Conservation (phyloP, 2,329 filamentous ascomycete species). For the Fusarium decemcellulare region DNA sequence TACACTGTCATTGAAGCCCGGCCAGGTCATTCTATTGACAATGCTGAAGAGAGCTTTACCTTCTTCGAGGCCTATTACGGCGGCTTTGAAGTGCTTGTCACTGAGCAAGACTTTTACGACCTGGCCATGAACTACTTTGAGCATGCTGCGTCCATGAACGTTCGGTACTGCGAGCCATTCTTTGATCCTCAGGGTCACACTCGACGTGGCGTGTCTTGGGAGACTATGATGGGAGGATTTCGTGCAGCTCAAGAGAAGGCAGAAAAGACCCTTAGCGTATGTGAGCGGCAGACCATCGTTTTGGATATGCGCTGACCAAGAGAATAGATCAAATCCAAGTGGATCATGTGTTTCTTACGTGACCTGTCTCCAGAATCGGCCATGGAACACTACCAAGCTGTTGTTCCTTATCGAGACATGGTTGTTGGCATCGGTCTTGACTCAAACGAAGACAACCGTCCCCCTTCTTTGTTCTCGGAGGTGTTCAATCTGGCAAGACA, state of each 20-base stretch:
- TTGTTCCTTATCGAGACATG: slow-evolving; percentile 54
- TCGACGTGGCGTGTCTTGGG: slow-evolving; percentile 71
- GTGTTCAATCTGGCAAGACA: slow-evolving; percentile 52
- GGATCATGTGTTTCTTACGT: slow-evolving; percentile 80
- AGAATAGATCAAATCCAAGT: slow-evolving; percentile 56
- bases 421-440: slow-evolving; percentile 63
- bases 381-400: slow-evolving; percentile 67
- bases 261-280: slow-evolving; percentile 30
- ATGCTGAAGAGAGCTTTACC: slow-evolving; percentile 48
- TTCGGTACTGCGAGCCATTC: slow-evolving; percentile 81
- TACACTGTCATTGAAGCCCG: slow-evolving; percentile 46
- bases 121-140: slow-evolving; percentile 80
- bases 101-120: slow-evolving; percentile 76
- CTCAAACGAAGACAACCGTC: slow-evolving; percentile 61
- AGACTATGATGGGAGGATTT: slow-evolving; percentile 75
- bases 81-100: slow-evolving; percentile 80
- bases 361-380: slow-evolving; percentile 81
- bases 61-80: slow-evolving; percentile 82
- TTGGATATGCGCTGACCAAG: background rate
- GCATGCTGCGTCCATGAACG: slow-evolving; percentile 72
- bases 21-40: slow-evolving; percentile 40
- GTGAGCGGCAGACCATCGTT: too few relatives aligned
- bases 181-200: slow-evolving; percentile 85
- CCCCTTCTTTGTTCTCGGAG: slow-evolving; percentile 59
- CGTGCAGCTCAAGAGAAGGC: slow-evolving; percentile 70